These are phyloP conservation scores for Gracilaria domingensis DNA, from an alignment of 23 red algal genomes.

Conservation along the genomic window DNA sequence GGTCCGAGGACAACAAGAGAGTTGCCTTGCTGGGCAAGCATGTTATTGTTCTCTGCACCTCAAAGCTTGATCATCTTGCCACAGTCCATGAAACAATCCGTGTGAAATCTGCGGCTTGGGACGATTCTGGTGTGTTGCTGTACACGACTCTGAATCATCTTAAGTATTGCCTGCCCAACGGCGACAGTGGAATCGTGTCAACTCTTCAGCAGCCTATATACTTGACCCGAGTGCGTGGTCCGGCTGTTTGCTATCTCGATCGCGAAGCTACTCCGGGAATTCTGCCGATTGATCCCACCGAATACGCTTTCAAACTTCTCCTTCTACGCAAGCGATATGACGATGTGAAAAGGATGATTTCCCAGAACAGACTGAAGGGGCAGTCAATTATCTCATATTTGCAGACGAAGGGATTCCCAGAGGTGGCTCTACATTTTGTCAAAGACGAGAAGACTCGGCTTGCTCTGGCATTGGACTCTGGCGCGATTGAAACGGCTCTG, in stretches of 20 bases:
- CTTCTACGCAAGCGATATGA: constrained; percentile 95
- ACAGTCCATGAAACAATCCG: constrained; percentile 98
- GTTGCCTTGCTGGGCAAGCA: constrained; percentile 96
- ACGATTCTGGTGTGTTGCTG: constrained; percentile 96
- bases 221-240: constrained; percentile 92
- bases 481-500: constrained; percentile 89
- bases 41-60: constrained; percentile 84
- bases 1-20: constrained; percentile 91
- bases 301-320: constrained; percentile 98
- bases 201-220: constrained; percentile 89
- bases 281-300: constrained; percentile 93
- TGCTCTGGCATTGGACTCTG: constrained; percentile 92
- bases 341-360: constrained; percentile 90
- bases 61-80: constrained; percentile 89
- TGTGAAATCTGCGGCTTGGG: constrained; percentile 99
- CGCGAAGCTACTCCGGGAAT: constrained; percentile 88
- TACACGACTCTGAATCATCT: constrained; percentile 98
- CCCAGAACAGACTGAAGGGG: constrained; percentile 86
- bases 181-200: constrained; percentile 92
- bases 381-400: constrained; percentile 97
- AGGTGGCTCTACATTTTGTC: constrained; percentile 96
- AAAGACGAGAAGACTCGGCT: constrained; percentile 96
- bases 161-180: constrained; percentile 99
- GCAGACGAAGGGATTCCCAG: constrained; percentile 97
- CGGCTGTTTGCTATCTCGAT: constrained; percentile 91